Evolutionary conservation across 1,284 basidiomycete genomes (phyloP).

Genomic region (Cutaneotrichosporon curvatum): DNA sequence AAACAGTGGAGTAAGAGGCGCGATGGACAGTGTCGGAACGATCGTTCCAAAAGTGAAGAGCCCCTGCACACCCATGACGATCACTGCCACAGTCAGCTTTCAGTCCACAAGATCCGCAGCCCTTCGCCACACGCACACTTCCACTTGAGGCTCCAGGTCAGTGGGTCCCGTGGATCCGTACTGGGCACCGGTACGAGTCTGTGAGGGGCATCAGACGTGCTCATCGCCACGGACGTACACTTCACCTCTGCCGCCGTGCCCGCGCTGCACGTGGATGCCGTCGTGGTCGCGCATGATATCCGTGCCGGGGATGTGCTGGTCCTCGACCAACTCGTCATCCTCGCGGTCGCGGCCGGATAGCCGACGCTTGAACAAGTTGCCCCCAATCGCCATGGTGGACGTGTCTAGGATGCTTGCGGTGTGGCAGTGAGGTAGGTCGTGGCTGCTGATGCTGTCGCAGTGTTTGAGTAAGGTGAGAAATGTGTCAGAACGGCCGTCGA

Average conservation of each 20-base stretch:
- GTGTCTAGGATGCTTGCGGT: too few species aligned
- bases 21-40: constrained; percentile 6
- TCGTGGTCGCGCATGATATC: constrained; percentile 14
- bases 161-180: constrained; percentile 5
- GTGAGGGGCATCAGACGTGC: neutral
- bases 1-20: constrained; percentile 11
- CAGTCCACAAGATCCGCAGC: too few species aligned
- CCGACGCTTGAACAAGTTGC: too few species aligned
- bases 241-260: neutral
- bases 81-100: neutral
- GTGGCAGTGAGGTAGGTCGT: too few species aligned
- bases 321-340: neutral
- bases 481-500: too few species aligned
- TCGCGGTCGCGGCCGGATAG: too few species aligned
- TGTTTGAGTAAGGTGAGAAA: too few species aligned
- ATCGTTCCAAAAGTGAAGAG: constrained; percentile 11
- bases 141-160: constrained; percentile 13
- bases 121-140: constrained; percentile 3
- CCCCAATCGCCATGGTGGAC: too few species aligned
- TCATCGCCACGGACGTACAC: neutral
- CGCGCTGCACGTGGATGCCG: constrained; percentile 1
- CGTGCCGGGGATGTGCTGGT: constrained; percentile 12
- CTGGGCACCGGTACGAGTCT: constrained; percentile 10
- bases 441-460: too few species aligned
- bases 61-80: constrained; percentile 1